phyloP scores from a whole-genome alignment of 1,284 basidiomycete species.

The Neolentinus lepideus region DNA sequence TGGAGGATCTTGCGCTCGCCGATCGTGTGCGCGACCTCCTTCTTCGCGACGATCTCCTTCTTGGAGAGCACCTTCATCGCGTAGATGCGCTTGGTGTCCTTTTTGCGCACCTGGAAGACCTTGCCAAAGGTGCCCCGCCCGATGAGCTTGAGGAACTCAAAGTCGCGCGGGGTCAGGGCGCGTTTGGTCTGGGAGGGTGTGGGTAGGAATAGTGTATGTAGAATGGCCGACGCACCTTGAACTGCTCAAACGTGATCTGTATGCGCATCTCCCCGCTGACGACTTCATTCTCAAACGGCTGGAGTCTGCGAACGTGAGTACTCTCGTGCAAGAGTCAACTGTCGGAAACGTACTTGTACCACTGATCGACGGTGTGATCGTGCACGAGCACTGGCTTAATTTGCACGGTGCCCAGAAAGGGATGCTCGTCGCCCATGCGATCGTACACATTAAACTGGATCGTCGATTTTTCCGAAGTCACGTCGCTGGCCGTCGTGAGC shows the following conservation, averaged over 20 bases:
- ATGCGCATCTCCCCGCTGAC: constrained; percentile 93
- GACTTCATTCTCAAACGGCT: constrained; percentile 70
- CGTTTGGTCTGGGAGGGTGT: constrained; percentile 56
- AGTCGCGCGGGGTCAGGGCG: constrained; percentile 84
- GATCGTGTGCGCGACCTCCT: constrained; percentile 98
- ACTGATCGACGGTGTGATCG: constrained; percentile 94
- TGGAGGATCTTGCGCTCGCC: constrained; percentile 99
- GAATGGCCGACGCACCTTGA: constrained; percentile 53
- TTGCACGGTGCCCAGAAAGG: constrained; percentile 88
- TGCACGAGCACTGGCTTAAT: constrained; percentile 88
- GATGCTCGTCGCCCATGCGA: constrained; percentile 74
- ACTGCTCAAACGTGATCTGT: constrained; percentile 90
- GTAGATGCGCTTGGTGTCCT: constrained; percentile 97
- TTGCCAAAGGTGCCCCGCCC: constrained; percentile 98
- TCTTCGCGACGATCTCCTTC: constrained; percentile 98
- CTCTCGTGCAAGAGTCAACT: constrained; percentile 9
- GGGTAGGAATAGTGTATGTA: too few species aligned
- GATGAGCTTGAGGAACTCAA: constrained; percentile 98
- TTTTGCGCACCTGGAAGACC: constrained; percentile 98
- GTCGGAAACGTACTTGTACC: constrained; percentile 74
- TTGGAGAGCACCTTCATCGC: constrained; percentile 99
- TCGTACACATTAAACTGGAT: constrained; percentile 94
- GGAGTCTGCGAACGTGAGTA: constrained; percentile 44
- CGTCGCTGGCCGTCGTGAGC: constrained; percentile 59
- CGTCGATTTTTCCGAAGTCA: constrained; percentile 85